Evolutionary conservation across 2,329 filamentous ascomycete species (phyloP).

Genomic region (Colletotrichum gloeosporioides): DNA sequence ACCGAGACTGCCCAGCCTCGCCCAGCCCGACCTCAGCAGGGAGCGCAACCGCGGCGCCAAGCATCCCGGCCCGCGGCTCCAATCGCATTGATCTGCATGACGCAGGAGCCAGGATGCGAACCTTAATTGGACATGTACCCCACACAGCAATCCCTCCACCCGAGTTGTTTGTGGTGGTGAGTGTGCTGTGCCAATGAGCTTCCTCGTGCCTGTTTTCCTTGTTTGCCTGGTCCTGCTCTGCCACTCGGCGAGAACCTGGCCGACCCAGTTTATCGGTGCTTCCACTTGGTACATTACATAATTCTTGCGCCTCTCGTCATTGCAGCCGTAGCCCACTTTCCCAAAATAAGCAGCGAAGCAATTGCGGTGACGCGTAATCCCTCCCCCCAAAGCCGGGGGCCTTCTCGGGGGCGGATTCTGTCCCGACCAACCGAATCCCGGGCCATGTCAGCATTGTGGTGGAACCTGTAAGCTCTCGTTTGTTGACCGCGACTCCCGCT

Average conservation of each 20-base stretch:
- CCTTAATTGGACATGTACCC: constrained; percentile 22
- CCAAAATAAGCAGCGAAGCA: constrained; percentile 2
- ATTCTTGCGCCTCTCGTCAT: background rate
- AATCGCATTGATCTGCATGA: constrained; percentile 21
- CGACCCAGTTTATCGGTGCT: background rate
- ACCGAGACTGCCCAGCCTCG: constrained; percentile 5
- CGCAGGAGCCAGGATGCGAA: constrained; percentile 22
- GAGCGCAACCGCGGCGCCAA: constrained; percentile 15
- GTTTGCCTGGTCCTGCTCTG: background rate
- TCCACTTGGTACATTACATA: constrained; percentile 15
- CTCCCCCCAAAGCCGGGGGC: background rate
- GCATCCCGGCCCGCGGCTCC: constrained; percentile 12
- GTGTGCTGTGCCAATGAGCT: background rate
- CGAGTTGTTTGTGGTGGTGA: background rate
- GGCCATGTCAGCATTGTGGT: constrained; percentile 1
- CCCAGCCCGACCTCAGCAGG: background rate
- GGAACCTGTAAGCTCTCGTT: background rate
- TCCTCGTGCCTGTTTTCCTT: background rate
- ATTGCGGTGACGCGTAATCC: constrained; percentile 17
- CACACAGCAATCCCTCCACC: background rate
- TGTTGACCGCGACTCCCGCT: background rate
- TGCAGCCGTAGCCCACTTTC: background rate
- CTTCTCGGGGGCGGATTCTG: background rate
- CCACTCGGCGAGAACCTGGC: background rate
- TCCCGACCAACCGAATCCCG: background rate